Evolutionary conservation across 192 early-diverging fungal species (phyloP), one percentile per base, ranked within the genome.

Genomic region (Coemansia biformis): DNA sequence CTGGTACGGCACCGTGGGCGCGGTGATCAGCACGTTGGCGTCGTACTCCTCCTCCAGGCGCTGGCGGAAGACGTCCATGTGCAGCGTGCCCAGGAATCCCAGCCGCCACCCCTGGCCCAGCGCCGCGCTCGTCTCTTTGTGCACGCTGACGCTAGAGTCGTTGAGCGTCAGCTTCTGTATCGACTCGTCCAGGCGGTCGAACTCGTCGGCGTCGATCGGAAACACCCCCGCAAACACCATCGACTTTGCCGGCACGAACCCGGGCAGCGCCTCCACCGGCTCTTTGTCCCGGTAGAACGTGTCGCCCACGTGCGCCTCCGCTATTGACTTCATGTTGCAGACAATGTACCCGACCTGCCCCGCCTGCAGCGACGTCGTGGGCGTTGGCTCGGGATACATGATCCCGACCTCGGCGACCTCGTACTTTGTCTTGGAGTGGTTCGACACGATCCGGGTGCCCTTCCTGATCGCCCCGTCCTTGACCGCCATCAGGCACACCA

Each of bases 11-110:
- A 96, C 94, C 0, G 92, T 96, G 0, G 94, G 94, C 32, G 85
- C 80, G 12, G 94, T 98, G 45, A 92, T 83, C 49, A 98, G 87
- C 16, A 98, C 81, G 40, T 80, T 84, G 14, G 92, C 82, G 30
- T 89, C 88, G 61, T 94, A 90, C 78, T 98, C 94, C 80, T 89
- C 82, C 45, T 89, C 93, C 24, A 98, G 68, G 13, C 95, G 77
- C 60, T 98, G 92, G 14, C 89, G 70, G 56, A 98, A 98, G 22
- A 98, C 95, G 65, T 98, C 95, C 95, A 96, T 95, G 51, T 98
- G 95, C 28, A 98, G 54, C 0, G 91, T 96, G 15, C 95, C 95
- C 43, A 98, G 57, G 46, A 98, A 98, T 9, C 95, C 95, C 16
- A 98, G 67, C 2, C 95, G 81, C 82, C 91, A 98, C 4, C 95